phyloP scores from a whole-genome alignment of 163 green algal species.

The Scenedesmus sp. region DNA sequence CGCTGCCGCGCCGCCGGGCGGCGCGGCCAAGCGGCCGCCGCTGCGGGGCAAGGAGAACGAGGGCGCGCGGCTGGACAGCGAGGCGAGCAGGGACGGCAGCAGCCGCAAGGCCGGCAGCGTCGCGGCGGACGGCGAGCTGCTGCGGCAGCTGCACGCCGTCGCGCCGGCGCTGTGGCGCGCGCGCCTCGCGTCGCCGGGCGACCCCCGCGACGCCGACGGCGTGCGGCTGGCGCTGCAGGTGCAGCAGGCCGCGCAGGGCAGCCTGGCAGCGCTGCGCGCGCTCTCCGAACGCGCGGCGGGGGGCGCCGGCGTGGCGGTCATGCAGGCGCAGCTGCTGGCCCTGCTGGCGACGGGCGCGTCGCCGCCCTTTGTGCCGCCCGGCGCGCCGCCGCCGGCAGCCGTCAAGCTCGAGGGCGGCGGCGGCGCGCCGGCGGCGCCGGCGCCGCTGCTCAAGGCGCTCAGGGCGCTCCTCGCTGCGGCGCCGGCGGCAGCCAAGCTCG shows the following conservation, averaged over 20 bases:
- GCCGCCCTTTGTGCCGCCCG: too few species aligned
- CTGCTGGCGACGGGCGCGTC: neutral
- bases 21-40: too few species aligned
- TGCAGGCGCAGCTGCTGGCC: conserved; percentile 14
- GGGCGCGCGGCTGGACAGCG: too few species aligned
- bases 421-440: too few species aligned
- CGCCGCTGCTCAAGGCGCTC: too few species aligned
- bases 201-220: neutral
- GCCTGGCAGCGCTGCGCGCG: neutral
- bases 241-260: neutral
- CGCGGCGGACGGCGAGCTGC: neutral
- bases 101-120: neutral
- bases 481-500: too few species aligned
- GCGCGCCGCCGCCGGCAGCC: too few species aligned
- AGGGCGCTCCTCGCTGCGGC: too few species aligned
- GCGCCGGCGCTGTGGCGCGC: neutral
- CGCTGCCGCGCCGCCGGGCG: too few species aligned
- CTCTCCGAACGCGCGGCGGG: too few species aligned
- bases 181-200: neutral
- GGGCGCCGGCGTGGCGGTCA: neutral
- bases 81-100: neutral
- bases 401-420: too few species aligned
- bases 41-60: too few species aligned
- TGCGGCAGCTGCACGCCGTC: neutral
- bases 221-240: neutral